These are phyloP conservation scores for Cryptosporidium baileyi DNA, from an alignment of 169 alveolate species.

Conservation along the genomic window DNA sequence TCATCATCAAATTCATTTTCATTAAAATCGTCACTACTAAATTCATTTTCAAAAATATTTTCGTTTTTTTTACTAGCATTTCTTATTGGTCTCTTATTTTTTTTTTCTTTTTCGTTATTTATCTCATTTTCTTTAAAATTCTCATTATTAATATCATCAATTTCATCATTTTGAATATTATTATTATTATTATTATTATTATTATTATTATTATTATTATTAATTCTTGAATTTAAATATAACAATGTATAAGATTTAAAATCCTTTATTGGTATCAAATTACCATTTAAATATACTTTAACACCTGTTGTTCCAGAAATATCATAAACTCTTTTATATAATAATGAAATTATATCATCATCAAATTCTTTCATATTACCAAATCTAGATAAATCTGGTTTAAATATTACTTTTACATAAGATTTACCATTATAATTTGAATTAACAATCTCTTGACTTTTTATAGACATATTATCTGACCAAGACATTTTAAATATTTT, in stretches of 20 bases:
- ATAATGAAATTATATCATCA: conserved; percentile 89
- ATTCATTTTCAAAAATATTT: background rate
- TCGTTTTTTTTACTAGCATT: background rate
- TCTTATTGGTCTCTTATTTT: background rate
- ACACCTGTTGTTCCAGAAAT: conserved; percentile 98
- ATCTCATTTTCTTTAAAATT: background rate
- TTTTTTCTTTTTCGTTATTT: background rate
- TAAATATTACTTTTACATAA: conserved; percentile 92
- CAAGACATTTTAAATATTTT: conserved; percentile 87
- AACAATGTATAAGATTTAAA: conserved; percentile 93
- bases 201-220: background rate
- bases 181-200: background rate
- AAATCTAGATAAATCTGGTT: conserved; percentile 95
- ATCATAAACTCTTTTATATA: conserved; percentile 97
- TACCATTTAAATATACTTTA: conserved; percentile 92
- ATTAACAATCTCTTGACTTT: conserved; percentile 82
- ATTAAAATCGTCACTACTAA: background rate
- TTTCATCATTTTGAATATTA: background rate
- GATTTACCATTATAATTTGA: conserved; percentile 82
- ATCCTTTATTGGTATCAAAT: conserved; percentile 86
- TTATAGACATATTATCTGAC: conserved; percentile 90
- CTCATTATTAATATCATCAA: background rate
- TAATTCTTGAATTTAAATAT: conserved; percentile 78
- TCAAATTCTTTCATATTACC: conserved; percentile 87
- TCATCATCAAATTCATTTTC: conserved; percentile 51